Evolutionary conservation across 2,329 filamentous ascomycete species (phyloP).

Genomic region (Claviceps arundinis): DNA sequence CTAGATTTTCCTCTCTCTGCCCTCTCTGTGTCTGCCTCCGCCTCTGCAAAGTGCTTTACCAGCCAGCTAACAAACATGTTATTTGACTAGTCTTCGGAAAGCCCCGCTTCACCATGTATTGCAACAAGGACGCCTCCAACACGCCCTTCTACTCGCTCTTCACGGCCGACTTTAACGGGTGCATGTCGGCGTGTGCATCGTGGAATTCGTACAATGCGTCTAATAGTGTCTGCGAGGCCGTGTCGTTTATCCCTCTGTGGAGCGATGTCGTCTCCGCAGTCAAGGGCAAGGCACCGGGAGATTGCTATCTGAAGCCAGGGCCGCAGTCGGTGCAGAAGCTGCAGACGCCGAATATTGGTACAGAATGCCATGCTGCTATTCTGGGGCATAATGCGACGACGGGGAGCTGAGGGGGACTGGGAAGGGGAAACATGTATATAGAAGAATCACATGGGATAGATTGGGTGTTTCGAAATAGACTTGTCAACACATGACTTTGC

Average conservation of each 20-base stretch:
- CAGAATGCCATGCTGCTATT: constrained; percentile 1
- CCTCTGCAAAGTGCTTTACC: too few relatives aligned
- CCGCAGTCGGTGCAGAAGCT: background rate
- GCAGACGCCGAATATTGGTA: constrained; percentile 3
- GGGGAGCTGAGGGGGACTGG: background rate
- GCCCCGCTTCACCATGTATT: constrained; percentile 27
- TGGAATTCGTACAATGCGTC: constrained; percentile 14
- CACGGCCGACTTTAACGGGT: constrained; percentile 27
- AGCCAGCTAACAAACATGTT: background rate
- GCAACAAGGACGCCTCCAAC: constrained; percentile 28
- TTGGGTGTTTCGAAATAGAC: background rate
- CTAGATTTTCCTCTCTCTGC: too few relatives aligned
- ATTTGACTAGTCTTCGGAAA: constrained; percentile 20
- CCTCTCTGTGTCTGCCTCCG: too few relatives aligned
- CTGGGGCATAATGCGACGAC: background rate
- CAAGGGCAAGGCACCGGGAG: constrained; percentile 3
- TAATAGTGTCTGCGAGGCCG: constrained; percentile 4
- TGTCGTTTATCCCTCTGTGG: constrained; percentile 11
- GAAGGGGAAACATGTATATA: background rate
- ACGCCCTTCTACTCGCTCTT: constrained; percentile 27
- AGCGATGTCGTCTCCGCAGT: background rate
- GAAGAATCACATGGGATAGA: background rate
- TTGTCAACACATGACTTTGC: too few relatives aligned
- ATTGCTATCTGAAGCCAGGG: constrained; percentile 5
- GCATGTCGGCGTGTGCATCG: constrained; percentile 34